Percentiles rank a stretch among this genome's conserved stretches.
These are phyloP conservation scores for Chlamydomonas asymmetrica DNA, from an alignment of 139 green algal genomes.

Conservation along the genomic window DNA sequence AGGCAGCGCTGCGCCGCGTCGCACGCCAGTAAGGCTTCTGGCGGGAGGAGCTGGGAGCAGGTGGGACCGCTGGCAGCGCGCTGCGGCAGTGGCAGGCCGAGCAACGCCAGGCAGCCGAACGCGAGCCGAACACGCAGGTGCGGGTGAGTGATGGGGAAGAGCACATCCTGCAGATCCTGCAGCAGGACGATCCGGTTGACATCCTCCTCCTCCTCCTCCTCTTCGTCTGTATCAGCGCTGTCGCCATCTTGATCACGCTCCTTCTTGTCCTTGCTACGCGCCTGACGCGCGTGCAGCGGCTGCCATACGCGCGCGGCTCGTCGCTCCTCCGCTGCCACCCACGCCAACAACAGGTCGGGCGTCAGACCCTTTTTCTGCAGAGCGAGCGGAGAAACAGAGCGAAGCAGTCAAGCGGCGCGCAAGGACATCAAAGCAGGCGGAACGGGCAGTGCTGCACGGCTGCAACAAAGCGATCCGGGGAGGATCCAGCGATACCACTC, in stretches of 20 bases:
- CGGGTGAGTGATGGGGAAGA: conserved; percentile 40
- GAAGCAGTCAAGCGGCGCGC: background rate
- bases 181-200: conserved; percentile 17
- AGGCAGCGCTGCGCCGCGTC: background rate
- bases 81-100: conserved; percentile 54
- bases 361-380: background rate
- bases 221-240: background rate
- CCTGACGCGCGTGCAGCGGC: background rate
- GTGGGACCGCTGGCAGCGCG: conserved; percentile 36
- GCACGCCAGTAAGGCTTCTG: too few species aligned
- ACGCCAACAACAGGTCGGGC: conserved; percentile 14
- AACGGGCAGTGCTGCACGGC: too few species aligned
- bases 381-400: background rate
- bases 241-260: background rate
- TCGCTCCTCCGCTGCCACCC: conserved; percentile 22
- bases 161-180: conserved; percentile 28
- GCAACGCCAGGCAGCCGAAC: conserved; percentile 51
- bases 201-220: conserved; percentile 13
- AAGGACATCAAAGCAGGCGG: too few species aligned
- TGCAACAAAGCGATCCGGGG: too few species aligned
- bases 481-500: too few species aligned
- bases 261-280: background rate
- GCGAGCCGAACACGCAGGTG: conserved; percentile 40
- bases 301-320: conserved; percentile 10
- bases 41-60: too few species aligned